Conservation (phyloP, 306 rosid species). For the Cicer chorassanicum region DNA sequence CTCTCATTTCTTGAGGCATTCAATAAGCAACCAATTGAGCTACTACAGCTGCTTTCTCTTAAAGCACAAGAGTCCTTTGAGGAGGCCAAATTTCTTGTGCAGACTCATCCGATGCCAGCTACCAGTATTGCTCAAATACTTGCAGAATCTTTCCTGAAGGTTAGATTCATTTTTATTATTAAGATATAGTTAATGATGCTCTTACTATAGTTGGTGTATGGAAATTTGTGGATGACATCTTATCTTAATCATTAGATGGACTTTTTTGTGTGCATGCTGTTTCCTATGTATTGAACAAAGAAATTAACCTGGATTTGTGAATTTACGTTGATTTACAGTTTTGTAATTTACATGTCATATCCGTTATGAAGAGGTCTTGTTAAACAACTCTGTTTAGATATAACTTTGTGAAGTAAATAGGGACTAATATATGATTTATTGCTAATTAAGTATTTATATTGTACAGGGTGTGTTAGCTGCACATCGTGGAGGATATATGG, state of each 20-base stretch:
- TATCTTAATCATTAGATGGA: conserved; percentile 32
- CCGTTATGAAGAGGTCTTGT: not conserved
- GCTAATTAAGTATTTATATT: conserved; percentile 31
- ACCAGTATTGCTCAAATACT: conserved; percentile 95
- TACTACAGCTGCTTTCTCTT: conserved; percentile 92
- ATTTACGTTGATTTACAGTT: conserved; percentile 27
- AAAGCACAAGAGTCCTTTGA: conserved; percentile 98
- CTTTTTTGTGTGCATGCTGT: conserved; percentile 25
- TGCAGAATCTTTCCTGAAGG: conserved; percentile 97
- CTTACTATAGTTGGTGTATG: conserved; percentile 12
- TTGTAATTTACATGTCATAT: conserved; percentile 13
- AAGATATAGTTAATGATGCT: not conserved
- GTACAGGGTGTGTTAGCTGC: conserved; percentile 94
- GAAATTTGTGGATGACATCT: conserved; percentile 34
- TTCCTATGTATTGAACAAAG: conserved; percentile 22
- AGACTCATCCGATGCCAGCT: conserved; percentile 87
- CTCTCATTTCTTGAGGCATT: conserved; percentile 86
- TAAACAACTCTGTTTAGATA: conserved; percentile 21
- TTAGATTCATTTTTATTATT: conserved; percentile 42
- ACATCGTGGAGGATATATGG: conserved; percentile 99
- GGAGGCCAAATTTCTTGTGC: conserved; percentile 88
- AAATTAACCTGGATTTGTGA: conserved; percentile 39
- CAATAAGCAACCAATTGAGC: conserved; percentile 85
- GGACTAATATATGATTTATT: conserved; percentile 23
- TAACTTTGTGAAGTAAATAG: conserved; percentile 21